phyloP scores from a whole-genome alignment of 2,329 filamentous ascomycete species.

The Exophiala alcalophila region DNA sequence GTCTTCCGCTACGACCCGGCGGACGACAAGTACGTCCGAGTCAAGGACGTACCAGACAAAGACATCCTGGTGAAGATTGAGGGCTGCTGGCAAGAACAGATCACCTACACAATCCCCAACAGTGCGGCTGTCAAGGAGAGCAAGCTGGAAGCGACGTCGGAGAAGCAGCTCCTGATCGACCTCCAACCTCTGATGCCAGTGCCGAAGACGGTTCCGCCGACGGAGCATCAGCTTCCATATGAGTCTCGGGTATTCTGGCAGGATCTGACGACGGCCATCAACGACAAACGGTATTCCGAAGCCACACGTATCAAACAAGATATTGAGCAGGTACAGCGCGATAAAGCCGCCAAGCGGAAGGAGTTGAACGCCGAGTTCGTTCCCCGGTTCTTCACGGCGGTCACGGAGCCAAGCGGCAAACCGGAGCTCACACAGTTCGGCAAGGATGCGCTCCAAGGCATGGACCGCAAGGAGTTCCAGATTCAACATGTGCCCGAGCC shows the following conservation, averaged over 20 bases:
- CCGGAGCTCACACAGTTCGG: conserved; percentile 64
- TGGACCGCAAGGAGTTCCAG: conserved; percentile 43
- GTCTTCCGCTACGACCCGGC: conserved; percentile 87
- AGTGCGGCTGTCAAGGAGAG: conserved; percentile 17
- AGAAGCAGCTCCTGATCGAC: conserved; percentile 75
- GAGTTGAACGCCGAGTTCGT: conserved; percentile 67
- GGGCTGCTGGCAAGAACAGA: conserved; percentile 77
- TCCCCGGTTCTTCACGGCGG: conserved; percentile 79
- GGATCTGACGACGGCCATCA: conserved; percentile 80
- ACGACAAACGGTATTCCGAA: conserved; percentile 74
- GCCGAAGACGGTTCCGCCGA: conserved; percentile 74
- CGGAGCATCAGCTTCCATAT: conserved; percentile 76
- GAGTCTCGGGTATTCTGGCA: conserved; percentile 88
- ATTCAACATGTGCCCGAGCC: conserved; percentile 23
- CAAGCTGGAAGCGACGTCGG: conserved; percentile 53
- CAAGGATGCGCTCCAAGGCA: conserved; percentile 53
- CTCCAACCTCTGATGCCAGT: conserved; percentile 77
- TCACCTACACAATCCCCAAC: conserved; percentile 54
- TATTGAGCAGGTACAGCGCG: conserved; percentile 83
- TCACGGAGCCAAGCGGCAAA: conserved; percentile 58
- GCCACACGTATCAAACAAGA: conserved; percentile 87
- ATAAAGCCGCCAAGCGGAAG: conserved; percentile 78
- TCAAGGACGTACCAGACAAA: conserved; percentile 82
- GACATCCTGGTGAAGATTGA: conserved; percentile 79
- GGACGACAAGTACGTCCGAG: conserved; percentile 73